Conservation (phyloP, 805 yeast genomes). For the Schwanniomyces vanrijiae region DNA sequence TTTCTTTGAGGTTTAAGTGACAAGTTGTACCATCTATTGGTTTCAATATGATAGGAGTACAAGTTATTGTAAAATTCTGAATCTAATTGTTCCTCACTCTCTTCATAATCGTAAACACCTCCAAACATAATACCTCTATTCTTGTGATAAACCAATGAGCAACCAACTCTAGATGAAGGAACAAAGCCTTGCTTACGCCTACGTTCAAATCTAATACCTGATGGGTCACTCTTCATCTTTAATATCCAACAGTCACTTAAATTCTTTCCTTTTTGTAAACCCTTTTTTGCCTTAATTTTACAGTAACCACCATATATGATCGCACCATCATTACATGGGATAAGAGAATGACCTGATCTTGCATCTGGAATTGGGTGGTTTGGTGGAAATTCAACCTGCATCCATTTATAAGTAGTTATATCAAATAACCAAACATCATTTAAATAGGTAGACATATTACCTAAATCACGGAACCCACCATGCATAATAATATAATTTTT, state of each 20-base stretch:
- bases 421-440: slow-evolving; percentile 93
- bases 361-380: slow-evolving; percentile 84
- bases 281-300: slow-evolving; percentile 86
- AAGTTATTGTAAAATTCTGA: slow-evolving; percentile 81
- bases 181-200: slow-evolving; percentile 85
- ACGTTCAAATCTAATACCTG: slow-evolving; percentile 82
- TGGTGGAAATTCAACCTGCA: slow-evolving; percentile 81
- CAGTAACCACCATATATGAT: slow-evolving; percentile 91
- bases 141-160: slow-evolving; percentile 83
- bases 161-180: slow-evolving; percentile 94
- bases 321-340: slow-evolving; percentile 80
- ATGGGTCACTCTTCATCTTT: slow-evolving; percentile 82
- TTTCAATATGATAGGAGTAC: slow-evolving; percentile 78
- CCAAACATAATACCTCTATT: slow-evolving; percentile 94
- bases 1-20: slow-evolving; percentile 62
- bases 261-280: slow-evolving; percentile 87
- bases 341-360: slow-evolving; percentile 87
- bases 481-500: slow-evolving; percentile 80
- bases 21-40: slow-evolving; percentile 84
- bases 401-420: slow-evolving; percentile 86
- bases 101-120: slow-evolving; percentile 93
- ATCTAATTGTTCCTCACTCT: slow-evolving; percentile 88
- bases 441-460: slow-evolving; percentile 77
- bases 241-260: slow-evolving; percentile 83
- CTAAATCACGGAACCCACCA: slow-evolving; percentile 94